phyloP scores from a whole-genome alignment of 2,329 filamentous ascomycete genomes.

The Teratosphaeria pseudoeucalypti region DNA sequence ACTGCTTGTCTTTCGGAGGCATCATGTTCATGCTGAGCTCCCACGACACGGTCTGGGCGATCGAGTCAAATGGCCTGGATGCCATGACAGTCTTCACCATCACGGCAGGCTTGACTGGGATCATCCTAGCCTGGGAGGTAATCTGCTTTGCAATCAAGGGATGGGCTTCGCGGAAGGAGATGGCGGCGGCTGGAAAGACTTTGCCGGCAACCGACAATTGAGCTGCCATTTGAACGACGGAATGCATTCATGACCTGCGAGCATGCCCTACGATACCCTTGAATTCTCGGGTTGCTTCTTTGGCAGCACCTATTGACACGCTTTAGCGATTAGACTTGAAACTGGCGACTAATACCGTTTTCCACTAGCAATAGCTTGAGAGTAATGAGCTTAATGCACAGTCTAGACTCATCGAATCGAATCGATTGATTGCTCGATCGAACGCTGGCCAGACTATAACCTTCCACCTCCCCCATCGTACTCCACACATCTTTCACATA shows the following conservation, averaged over 20 bases:
- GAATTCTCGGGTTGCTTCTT: background rate
- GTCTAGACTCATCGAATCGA: background rate
- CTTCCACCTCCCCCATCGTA: no score
- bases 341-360: background rate
- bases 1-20: constrained; percentile 79
- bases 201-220: background rate
- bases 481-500: no score
- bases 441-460: background rate
- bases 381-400: background rate
- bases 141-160: constrained; percentile 74
- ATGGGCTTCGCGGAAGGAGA: constrained; percentile 51
- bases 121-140: constrained; percentile 79
- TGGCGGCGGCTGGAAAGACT: constrained; percentile 4
- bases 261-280: background rate
- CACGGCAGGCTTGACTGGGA: constrained; percentile 68
- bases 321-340: background rate
- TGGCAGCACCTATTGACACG: background rate
- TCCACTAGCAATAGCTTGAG: background rate
- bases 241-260: background rate
- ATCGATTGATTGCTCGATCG: background rate
- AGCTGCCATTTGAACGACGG: background rate
- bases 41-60: constrained; percentile 63
- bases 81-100: constrained; percentile 92
- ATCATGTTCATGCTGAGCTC: constrained; percentile 88
- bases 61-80: constrained; percentile 67